Conservation (phyloP, 2,329 filamentous ascomycete species). For the Colletotrichum chrysophilum region DNA sequence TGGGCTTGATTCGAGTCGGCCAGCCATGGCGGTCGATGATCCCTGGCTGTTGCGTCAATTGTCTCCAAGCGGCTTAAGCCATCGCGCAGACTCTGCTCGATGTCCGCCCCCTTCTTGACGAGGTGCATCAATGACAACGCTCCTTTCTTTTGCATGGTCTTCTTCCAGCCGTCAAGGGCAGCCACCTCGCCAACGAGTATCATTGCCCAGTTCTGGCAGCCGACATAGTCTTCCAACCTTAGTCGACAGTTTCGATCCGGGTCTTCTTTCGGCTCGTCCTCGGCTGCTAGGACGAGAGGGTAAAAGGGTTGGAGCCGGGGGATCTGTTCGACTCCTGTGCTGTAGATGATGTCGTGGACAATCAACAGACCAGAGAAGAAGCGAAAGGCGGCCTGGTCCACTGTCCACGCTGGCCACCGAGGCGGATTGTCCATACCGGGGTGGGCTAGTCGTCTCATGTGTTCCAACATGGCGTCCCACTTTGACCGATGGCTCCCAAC, state of each 20-base stretch:
- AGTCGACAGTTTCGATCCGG: conserved; percentile 31
- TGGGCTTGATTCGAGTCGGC: not conserved
- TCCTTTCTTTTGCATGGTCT: conserved; percentile 34
- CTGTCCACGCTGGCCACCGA: conserved; percentile 34
- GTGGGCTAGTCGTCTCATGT: not conserved
- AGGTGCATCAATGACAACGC: conserved; percentile 50
- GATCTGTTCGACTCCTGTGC: conserved; percentile 44
- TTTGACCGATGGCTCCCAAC: not conserved
- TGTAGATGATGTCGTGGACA: conserved; percentile 53
- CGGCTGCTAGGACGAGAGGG: not conserved
- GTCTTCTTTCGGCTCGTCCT: not conserved
- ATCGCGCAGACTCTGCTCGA: not conserved
- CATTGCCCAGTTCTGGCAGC: conserved; percentile 57
- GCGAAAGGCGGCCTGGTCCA: conserved; percentile 48
- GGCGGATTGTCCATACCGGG: not conserved
- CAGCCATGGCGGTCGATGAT: not conserved
- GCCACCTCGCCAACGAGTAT: conserved; percentile 58
- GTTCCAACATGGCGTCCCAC: not conserved
- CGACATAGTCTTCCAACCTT: conserved; percentile 42
- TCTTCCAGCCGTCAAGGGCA: conserved; percentile 60
- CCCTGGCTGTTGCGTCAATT: not conserved
- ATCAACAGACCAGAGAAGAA: conserved; percentile 52
- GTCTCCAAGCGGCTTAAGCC: not conserved
- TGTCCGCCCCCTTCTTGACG: conserved; percentile 28
- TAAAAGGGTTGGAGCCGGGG: conserved; percentile 40